Conservation (phyloP, 495 filamentous ascomycete species). For the Physcia stellaris region DNA sequence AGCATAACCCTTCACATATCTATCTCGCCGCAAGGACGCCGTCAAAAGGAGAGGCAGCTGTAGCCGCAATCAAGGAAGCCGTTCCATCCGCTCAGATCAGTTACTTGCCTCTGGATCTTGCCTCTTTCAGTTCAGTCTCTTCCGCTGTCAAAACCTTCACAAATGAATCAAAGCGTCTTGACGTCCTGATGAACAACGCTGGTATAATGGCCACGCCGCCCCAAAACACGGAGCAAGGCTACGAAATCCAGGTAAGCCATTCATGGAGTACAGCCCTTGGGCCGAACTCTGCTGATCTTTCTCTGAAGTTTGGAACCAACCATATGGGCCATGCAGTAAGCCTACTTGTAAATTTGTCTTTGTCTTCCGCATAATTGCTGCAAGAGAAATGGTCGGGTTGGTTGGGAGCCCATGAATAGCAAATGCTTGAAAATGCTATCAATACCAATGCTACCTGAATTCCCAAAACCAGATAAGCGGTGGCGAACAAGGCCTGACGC, state of each 20-base stretch:
- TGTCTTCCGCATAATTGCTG: too few relatives aligned
- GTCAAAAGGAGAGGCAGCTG: slow-evolving; percentile 36
- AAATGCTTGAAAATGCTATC: too few relatives aligned
- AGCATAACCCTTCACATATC: slow-evolving; percentile 45
- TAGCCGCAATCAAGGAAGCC: slow-evolving; percentile 31
- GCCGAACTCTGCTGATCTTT: too few relatives aligned
- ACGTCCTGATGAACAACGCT: slow-evolving; percentile 57
- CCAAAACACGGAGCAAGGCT: slow-evolving; percentile 42
- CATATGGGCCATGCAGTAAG: slow-evolving; percentile 55
- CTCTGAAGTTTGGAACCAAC: slow-evolving; percentile 61
- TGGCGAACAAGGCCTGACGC: too few relatives aligned
- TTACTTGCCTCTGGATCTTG: slow-evolving; percentile 36
- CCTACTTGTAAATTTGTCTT: too few relatives aligned
- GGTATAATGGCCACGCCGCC: slow-evolving; percentile 46
- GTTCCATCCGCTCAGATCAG: slow-evolving; percentile 33
- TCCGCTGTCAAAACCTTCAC: slow-evolving; percentile 33
- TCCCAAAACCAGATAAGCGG: too few relatives aligned
- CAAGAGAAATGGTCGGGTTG: too few relatives aligned
- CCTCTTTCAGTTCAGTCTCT: slow-evolving; percentile 38
- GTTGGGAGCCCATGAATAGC: too few relatives aligned
- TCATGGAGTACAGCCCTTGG: too few relatives aligned
- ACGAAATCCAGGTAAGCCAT: slow-evolving; percentile 59
- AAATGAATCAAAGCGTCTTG: slow-evolving; percentile 34
- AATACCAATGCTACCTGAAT: too few relatives aligned
- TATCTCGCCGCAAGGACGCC: slow-evolving; percentile 48